A percentile compares a stretch with the other conserved stretches of the same genome.
Evolutionary conservation across 768 basidiomycete genomes (phyloP).

Genomic region (Austroboletus eburneus): DNA sequence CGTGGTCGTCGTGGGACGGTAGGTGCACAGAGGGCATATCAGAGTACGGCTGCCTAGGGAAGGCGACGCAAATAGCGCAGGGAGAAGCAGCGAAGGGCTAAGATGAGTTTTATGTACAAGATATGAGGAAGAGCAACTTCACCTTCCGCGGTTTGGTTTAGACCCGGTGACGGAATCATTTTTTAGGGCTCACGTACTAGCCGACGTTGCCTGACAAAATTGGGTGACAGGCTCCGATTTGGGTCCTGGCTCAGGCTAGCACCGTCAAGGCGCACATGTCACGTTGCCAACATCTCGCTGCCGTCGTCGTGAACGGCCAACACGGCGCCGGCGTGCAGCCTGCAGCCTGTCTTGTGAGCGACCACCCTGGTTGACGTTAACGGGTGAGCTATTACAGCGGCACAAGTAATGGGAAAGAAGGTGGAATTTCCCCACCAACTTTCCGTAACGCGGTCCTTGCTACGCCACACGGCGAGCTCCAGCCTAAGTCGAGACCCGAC

Average conservation of each 20-base stretch:
- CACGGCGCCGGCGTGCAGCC: no score
- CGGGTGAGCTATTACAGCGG: constrained; percentile 9
- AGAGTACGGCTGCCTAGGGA: constrained; percentile 33
- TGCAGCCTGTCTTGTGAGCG: not conserved
- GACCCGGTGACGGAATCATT: constrained; percentile 14
- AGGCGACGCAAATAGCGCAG: constrained; percentile 2
- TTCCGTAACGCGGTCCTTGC: no score
- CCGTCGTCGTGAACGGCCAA: no score
- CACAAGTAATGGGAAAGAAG: constrained; percentile 15
- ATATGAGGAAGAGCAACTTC: constrained; percentile 9
- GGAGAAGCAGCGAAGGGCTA: constrained; percentile 3
- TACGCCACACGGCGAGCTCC: constrained; percentile 20
- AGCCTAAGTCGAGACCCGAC: no score
- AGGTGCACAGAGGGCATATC: constrained; percentile 69
- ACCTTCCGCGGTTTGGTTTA: constrained; percentile 12
- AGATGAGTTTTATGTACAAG: constrained; percentile 19
- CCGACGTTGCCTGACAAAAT: constrained; percentile 22
- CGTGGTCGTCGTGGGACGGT: constrained; percentile 58
- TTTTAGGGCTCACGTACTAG: constrained; percentile 12
- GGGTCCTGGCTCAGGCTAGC: no score
- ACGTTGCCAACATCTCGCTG: no score
- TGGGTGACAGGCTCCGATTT: constrained; percentile 7
- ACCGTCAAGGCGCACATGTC: no score
- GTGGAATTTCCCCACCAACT: constrained; percentile 6
- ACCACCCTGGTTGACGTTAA: constrained; percentile 12